phyloP scores from a whole-genome alignment of 1,284 basidiomycete species.

The Cryptococcus amylolentus region DNA sequence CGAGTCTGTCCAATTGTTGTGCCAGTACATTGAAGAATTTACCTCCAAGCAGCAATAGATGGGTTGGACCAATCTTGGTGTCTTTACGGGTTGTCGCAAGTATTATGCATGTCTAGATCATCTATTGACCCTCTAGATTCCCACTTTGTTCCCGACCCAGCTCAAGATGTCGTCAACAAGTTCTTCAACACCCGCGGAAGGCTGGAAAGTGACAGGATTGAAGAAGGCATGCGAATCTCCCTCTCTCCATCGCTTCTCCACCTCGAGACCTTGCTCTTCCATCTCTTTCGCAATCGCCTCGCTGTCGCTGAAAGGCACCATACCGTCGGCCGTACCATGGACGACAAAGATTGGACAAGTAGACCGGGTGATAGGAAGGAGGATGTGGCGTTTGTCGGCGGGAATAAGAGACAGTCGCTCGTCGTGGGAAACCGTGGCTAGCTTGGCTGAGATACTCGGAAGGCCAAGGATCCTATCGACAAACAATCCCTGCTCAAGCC shows the following conservation, averaged over 20 bases:
- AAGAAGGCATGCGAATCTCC: slow-evolving; percentile 8
- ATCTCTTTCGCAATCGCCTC: background rate
- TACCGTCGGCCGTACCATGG: slow-evolving; percentile 7
- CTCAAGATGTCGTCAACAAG: too few species aligned
- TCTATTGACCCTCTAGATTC: too few species aligned
- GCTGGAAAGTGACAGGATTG: too few species aligned
- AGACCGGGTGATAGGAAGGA: slow-evolving; percentile 1
- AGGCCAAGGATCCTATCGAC: slow-evolving; percentile 4
- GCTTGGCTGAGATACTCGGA: slow-evolving; percentile 5
- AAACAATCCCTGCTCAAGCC: slow-evolving; percentile 1
- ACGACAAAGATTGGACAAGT: slow-evolving; percentile 1
- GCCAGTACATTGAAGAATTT: slow-evolving; percentile 54
- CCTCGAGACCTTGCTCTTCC: background rate
- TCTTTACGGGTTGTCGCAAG: too few species aligned
- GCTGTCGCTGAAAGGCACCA: slow-evolving; percentile 4
- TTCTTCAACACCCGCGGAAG: too few species aligned
- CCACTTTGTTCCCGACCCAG: too few species aligned
- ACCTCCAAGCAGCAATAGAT: background rate
- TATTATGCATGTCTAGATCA: too few species aligned
- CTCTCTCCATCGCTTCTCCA: slow-evolving; percentile 6
- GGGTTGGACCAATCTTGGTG: too few species aligned
- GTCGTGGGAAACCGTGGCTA: slow-evolving; percentile 2
- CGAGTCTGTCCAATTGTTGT: slow-evolving; percentile 59
- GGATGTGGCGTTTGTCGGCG: background rate
- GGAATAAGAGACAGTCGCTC: slow-evolving; percentile 3